Evolutionary conservation across 2,329 filamentous ascomycete species (phyloP).

Genomic region (Penicillium expansum): DNA sequence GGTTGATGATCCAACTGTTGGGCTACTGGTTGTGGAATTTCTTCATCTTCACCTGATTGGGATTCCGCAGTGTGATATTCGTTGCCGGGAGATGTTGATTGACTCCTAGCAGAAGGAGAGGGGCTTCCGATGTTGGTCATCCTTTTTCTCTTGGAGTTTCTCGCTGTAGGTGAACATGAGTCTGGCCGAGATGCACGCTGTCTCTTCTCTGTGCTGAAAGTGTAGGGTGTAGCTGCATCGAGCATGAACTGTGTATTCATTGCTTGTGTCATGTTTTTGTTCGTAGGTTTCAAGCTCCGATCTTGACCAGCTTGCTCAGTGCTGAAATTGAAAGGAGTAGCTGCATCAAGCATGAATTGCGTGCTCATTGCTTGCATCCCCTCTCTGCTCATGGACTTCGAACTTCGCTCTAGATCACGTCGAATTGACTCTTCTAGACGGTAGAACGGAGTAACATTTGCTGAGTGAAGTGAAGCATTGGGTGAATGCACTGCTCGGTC

Average conservation of each 20-base stretch:
- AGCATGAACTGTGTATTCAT: slow-evolving; percentile 44
- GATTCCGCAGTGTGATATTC: slow-evolving; percentile 10
- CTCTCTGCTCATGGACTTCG: slow-evolving; percentile 9
- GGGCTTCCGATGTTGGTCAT: neutral
- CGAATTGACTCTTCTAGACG: slow-evolving; percentile 19
- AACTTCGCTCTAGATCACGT: neutral
- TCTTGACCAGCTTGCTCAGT: slow-evolving; percentile 14
- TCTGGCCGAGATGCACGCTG: slow-evolving; percentile 4
- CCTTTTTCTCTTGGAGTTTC: neutral
- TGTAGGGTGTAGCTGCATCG: slow-evolving; percentile 41
- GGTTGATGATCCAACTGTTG: neutral
- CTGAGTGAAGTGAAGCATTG: slow-evolving; percentile 13
- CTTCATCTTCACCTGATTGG: slow-evolving; percentile 1
- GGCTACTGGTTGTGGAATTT: neutral
- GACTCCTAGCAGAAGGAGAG: neutral
- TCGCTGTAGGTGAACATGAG: neutral
- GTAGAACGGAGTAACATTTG: slow-evolving; percentile 34
- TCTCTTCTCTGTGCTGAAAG: slow-evolving; percentile 34
- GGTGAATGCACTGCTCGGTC: slow-evolving; percentile 15
- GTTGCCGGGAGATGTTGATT: neutral
- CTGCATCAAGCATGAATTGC: slow-evolving; percentile 42
- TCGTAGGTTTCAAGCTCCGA: slow-evolving; percentile 5
- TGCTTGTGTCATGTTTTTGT: slow-evolving; percentile 22
- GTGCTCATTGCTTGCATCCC: slow-evolving; percentile 36
- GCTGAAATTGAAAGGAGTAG: slow-evolving; percentile 41